Base-by-base conservation (phyloP, 2,329 filamentous ascomycete genomes). In the Raffaelea deltoideospora region DNA sequence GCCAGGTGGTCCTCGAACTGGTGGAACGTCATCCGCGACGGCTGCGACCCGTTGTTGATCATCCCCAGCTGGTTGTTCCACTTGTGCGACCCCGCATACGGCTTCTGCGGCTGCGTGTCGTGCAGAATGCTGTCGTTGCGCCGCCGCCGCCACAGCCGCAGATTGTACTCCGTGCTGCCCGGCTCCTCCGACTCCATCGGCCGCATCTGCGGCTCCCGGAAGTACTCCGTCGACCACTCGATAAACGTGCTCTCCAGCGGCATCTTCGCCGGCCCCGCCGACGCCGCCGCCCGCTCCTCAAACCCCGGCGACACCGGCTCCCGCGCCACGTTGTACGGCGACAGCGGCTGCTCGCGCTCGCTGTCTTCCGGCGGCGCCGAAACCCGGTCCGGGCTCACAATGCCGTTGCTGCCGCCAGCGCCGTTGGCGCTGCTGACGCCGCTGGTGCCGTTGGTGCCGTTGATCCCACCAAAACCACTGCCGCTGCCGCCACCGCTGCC, bases 191-290 rank as follows among this genome's bases (percentile, higher is more conserved):
- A 83, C 54, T 98, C 90, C 40, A 82, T 87, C 3, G 85, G 79
- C 53, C 90, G 92, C 90, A 98, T 96, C 57, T 98, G 90, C 23
- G 90, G 90, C 55, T 96, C 87, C 22, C 87, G 83, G 67, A 96
- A 98, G 55, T 98, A 96, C 56, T 88, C 88, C 31, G 90, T 86
- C 4, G 87, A 94, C 87, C 88, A 98, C 44, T 94, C 84, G 43
- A 94, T 67, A 56, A 96, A 93, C 9, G 70, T 77, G 53, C 86
- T 94, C 41, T 71, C 70, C 15, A 98, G 56, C 1, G 90, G 90
- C 21, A 96, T 68, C 2, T 82, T 79, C 10, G 63, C 48, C 37
- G 72, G 62, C 1, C 67, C 63, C 22, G 72, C 53, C 41, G 76
- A 67, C 1, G 67, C 63, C 22, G 72, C 53, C 41, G 76, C 67